Evolutionary conservation across 2,329 filamentous ascomycete species (phyloP).

Genomic region (Aureobasidium uvarum): DNA sequence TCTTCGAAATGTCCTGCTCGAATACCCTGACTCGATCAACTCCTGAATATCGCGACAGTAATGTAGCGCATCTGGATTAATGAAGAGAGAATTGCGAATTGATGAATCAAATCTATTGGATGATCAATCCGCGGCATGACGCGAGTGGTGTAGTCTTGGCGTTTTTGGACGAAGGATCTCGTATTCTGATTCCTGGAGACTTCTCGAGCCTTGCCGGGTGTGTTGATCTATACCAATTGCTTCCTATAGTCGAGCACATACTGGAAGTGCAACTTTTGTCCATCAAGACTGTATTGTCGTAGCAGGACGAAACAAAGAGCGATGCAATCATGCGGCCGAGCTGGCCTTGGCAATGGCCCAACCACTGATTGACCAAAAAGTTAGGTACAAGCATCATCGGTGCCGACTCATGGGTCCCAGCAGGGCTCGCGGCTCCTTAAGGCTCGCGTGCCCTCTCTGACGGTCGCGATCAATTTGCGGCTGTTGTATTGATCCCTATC

Average conservation of each 20-base stretch:
- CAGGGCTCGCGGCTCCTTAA: not conserved
- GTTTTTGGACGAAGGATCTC: slow-evolving; percentile 4
- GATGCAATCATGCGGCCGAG: not conserved
- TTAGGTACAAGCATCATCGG: slow-evolving; percentile 13
- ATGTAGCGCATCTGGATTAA: too few species aligned
- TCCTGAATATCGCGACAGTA: not conserved
- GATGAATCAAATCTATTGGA: slow-evolving; percentile 3
- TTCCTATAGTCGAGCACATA: not conserved
- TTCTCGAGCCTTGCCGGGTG: not conserved
- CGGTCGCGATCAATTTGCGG: not conserved
- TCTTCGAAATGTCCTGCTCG: too few species aligned
- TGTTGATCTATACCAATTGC: not conserved
- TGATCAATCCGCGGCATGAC: not conserved
- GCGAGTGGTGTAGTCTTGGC: not conserved
- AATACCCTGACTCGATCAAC: not conserved
- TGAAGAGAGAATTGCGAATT: not conserved
- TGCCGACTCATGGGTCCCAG: not conserved
- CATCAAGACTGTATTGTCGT: not conserved
- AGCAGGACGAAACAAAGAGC: not conserved
- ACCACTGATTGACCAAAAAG: slow-evolving; percentile 7
- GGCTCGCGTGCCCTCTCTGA: not conserved
- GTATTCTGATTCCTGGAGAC: not conserved
- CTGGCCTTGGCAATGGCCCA: slow-evolving; percentile 1
- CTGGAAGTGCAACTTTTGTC: not conserved
- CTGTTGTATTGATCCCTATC: not conserved